These are phyloP conservation scores for Arthrobotrys entomopaga DNA, from an alignment of 2,329 filamentous ascomycete genomes.

Conservation along the genomic window DNA sequence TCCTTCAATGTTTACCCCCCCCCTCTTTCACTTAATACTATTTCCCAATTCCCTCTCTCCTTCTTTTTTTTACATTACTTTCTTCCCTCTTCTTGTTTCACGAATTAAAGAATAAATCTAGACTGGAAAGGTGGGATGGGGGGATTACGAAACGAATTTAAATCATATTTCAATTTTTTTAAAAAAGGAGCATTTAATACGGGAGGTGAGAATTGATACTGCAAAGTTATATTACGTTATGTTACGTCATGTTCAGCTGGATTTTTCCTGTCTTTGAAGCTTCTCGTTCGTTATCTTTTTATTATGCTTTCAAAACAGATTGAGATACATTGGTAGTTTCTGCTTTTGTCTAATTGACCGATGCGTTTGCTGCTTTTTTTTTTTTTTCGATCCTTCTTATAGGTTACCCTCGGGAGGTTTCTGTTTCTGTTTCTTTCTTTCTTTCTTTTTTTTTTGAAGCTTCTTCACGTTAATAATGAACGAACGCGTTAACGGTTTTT, in stretches of 20 bases:
- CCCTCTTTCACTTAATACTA: constrained; percentile 2
- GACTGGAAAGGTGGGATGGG: constrained; percentile 49
- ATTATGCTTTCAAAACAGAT: background rate
- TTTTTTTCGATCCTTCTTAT: background rate
- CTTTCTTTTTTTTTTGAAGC: too few species aligned
- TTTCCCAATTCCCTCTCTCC: background rate
- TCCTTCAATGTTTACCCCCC: constrained; percentile 2
- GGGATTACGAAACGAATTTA: constrained; percentile 18
- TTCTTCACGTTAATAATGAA: too few species aligned
- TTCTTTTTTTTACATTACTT: constrained; percentile 19
- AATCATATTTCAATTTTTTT: constrained; percentile 4
- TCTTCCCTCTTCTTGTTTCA: constrained; percentile 18
- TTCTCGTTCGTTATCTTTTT: background rate
- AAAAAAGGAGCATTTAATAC: constrained; percentile 24
- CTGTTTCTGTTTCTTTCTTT: background rate
- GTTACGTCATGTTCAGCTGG: constrained; percentile 8
- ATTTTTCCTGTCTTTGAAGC: background rate
- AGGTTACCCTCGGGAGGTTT: background rate
- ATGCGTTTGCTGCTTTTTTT: background rate
- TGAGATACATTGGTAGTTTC: background rate
- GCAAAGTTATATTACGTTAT: constrained; percentile 13
- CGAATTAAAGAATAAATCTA: constrained; percentile 37
- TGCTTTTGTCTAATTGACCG: too few species aligned
- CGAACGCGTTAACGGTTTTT: constrained; percentile 4
- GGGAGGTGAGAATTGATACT: constrained; percentile 3